Conservation (phyloP, 2,329 filamentous ascomycete species). For the Stachybotrys chlorohalonatus region DNA sequence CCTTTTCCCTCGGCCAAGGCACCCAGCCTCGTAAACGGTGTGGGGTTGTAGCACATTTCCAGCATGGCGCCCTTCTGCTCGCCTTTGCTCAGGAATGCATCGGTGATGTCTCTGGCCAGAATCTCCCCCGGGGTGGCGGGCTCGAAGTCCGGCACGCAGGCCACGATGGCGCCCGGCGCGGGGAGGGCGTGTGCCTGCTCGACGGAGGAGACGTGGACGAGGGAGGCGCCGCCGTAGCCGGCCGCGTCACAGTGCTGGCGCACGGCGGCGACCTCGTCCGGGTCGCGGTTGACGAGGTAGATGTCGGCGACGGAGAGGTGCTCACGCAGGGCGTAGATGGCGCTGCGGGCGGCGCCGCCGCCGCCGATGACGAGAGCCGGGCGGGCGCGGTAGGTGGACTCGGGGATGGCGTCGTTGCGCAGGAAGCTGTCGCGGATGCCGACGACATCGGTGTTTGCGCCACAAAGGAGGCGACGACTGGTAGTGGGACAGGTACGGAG, state of each 20-base stretch:
- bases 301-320: slow-evolving; percentile 60
- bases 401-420: slow-evolving; percentile 39
- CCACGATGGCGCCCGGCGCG: slow-evolving; percentile 57
- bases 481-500: slow-evolving; percentile 25
- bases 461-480: slow-evolving; percentile 46
- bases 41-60: slow-evolving; percentile 79
- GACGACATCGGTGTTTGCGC: slow-evolving; percentile 74
- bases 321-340: slow-evolving; percentile 64
- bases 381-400: slow-evolving; percentile 40
- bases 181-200: slow-evolving; percentile 50
- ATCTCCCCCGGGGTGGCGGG: slow-evolving; percentile 56
- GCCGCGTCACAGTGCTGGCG: slow-evolving; percentile 51
- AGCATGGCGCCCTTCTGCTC: slow-evolving; percentile 57
- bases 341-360: slow-evolving; percentile 68
- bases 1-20: slow-evolving; percentile 49
- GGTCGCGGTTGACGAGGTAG: slow-evolving; percentile 71
- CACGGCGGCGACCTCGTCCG: slow-evolving; percentile 56
- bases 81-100: slow-evolving; percentile 34
- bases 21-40: slow-evolving; percentile 58
- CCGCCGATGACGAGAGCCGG: slow-evolving; percentile 69
- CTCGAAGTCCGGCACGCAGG: slow-evolving; percentile 69
- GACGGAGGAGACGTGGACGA: slow-evolving; percentile 53
- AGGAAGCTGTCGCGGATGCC: slow-evolving; percentile 67
- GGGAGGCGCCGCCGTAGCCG: slow-evolving; percentile 45
- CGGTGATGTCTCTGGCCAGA: slow-evolving; percentile 45